Base-by-base conservation (phyloP, 352 stramenopile genomes). In the Phytophthora fragariae region DNA sequence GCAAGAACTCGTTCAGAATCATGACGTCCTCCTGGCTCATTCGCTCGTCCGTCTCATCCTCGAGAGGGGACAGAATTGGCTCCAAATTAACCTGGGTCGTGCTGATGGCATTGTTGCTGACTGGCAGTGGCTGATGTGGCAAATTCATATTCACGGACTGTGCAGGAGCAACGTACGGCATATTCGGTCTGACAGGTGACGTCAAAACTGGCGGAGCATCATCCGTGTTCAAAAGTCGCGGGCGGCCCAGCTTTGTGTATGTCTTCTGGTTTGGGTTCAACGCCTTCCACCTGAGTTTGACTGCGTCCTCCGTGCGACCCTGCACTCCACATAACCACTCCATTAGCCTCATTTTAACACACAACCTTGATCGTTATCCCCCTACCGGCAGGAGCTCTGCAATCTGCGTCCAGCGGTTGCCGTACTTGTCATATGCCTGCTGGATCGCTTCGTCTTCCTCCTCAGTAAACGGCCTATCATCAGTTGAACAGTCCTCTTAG, bases 321-420 rank as follows among this genome's bases (percentile, higher is more conserved):
- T 92, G 55, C 24, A 72, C 24, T 6, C 5, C 15, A 39, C 12
- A 11, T 6, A 56, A 55, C 9, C 2, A 4, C 15, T 37, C 33
- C 57, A 50, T 58, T 12, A 29, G 47, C 12, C 41, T 49, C 12
- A 27, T 54, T 29, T 8, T 29, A 11, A 2, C 35, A 47, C 19
- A 54, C 10, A 53, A 15, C 2, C 67, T 19, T n/a, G 15, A 72
- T 2, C 17, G 3, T 54, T 10, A 41, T 31, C 2, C 15, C 37
- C 65, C 6, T 77, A 91, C 92, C 44, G 86, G 86, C 24, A 97
- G 67, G 2, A 92, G 73, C 62, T 93, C 85, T 0, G 92, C 92
- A 29, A 97, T 96, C 57, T 94, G 84, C 11, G 92, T 95, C 92
- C 92, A 97, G 33, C 89, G 87, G 66, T 96, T 97, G 35, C 92